These are phyloP conservation scores for Ascochyta rabiei DNA, from an alignment of 2,329 filamentous ascomycete genomes.

Conservation along the genomic window DNA sequence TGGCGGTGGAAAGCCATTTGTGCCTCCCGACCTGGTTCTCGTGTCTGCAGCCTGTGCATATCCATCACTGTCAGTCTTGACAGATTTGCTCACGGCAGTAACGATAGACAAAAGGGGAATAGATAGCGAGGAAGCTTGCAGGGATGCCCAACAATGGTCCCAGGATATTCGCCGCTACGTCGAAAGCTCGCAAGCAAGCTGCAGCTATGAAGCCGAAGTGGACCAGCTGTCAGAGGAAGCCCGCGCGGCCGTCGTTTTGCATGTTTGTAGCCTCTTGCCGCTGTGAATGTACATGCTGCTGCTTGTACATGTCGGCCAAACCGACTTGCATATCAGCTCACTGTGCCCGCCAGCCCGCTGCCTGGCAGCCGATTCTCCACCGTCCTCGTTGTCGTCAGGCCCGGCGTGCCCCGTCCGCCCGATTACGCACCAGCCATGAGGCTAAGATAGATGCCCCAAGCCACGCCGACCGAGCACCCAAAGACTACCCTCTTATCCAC, in stretches of 20 bases:
- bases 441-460: slow-evolving; percentile 78
- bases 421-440: slow-evolving; percentile 54
- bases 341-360: slow-evolving; percentile 1
- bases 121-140: slow-evolving; percentile 7
- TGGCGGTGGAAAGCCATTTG: background rate
- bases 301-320: background rate
- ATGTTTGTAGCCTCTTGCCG: slow-evolving; percentile 1
- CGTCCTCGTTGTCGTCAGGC: background rate
- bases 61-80: slow-evolving; percentile 6
- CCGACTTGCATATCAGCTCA: slow-evolving; percentile 11
- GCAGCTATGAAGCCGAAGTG: slow-evolving; percentile 3
- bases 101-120: background rate
- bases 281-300: background rate
- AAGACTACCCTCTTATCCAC: slow-evolving; percentile 73
- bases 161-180: background rate
- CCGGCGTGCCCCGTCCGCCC: background rate
- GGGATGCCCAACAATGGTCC: slow-evolving; percentile 1
- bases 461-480: slow-evolving; percentile 72
- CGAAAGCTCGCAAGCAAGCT: background rate
- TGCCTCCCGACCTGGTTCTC: background rate
- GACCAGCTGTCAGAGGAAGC: slow-evolving; percentile 6
- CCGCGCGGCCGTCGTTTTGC: background rate
- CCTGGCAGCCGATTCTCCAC: background rate
- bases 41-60: slow-evolving; percentile 5
- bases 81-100: background rate